Conservation (phyloP, 2,329 filamentous ascomycete species). For the Colletotrichum simmondsii region DNA sequence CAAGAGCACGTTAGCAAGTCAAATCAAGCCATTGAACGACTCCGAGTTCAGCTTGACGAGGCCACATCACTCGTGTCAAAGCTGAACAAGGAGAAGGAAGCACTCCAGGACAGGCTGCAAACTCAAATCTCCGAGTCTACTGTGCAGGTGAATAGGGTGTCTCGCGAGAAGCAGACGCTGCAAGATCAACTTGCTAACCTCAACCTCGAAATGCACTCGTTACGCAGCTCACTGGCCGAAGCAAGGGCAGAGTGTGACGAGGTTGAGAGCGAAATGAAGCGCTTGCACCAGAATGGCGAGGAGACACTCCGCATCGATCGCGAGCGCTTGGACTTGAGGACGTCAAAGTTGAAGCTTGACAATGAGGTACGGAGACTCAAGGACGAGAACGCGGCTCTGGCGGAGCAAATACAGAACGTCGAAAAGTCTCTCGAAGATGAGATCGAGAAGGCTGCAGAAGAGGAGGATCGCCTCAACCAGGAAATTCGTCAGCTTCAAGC, state of each 20-base stretch:
- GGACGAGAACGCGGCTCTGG: slow-evolving; percentile 70
- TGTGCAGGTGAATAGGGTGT: slow-evolving; percentile 64
- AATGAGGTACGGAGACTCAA: slow-evolving; percentile 72
- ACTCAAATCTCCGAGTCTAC: slow-evolving; percentile 69
- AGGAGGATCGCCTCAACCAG: slow-evolving; percentile 70
- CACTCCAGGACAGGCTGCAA: slow-evolving; percentile 61
- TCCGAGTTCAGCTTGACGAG: slow-evolving; percentile 30
- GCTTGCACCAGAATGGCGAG: slow-evolving; percentile 64
- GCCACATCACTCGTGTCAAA: slow-evolving; percentile 31
- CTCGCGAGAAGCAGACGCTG: slow-evolving; percentile 70
- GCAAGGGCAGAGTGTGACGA: slow-evolving; percentile 75
- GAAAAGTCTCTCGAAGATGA: slow-evolving; percentile 75
- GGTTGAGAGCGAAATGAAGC: slow-evolving; percentile 69
- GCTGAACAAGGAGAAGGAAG: slow-evolving; percentile 44
- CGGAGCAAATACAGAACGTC: slow-evolving; percentile 66
- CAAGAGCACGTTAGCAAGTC: slow-evolving; percentile 29
- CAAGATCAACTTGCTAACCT: slow-evolving; percentile 71
- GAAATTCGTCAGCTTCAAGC: slow-evolving; percentile 65
- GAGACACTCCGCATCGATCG: slow-evolving; percentile 72
- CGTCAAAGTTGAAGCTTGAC: slow-evolving; percentile 75
- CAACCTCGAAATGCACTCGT: slow-evolving; percentile 68
- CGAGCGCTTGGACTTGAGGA: slow-evolving; percentile 75
- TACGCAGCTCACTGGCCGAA: slow-evolving; percentile 67
- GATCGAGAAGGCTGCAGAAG: slow-evolving; percentile 72
- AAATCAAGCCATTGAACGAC: slow-evolving; percentile 50